Evolutionary conservation across 371 early-diverging fungal genomes (phyloP), one percentile per base, ranked within the genome.

Genomic region (Mortierella sp.): DNA sequence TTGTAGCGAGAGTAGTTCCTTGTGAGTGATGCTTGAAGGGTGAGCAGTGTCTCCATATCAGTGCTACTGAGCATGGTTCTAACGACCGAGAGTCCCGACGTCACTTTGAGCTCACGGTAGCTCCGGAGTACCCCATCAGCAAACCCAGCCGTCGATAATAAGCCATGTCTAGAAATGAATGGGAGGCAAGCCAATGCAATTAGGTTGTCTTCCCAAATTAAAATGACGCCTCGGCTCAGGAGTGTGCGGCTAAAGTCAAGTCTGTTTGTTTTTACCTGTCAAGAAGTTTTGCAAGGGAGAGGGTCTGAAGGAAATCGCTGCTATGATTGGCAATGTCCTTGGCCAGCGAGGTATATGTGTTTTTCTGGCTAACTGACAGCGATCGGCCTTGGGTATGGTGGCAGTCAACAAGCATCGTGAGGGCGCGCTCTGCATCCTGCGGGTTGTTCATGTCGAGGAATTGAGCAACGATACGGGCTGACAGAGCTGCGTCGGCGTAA

Each of bases 241-340:
- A 28, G 14, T 1, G 14, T 13, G 59, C 26, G 6, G 3, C 31
- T 31, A 14, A 31, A 11, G 16, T 31, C 48, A 10, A 13, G 48
- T 59, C 14, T 3, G 11, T 31, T 31, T 26, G 21, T 19, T 26
- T 26, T 73, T 77, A 86, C 86, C 82, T 78, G 37, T 81, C 82
- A n/a, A 86, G 77, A 0, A 86, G 64, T 57, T 79, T 81, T 8
- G 86, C 81, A 64, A 86, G 82, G 11, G 86, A 86, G 6, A 86
- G 86, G 11, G 86, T 70, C 64, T 82, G 86, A 26, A 73, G 40
- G 73, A 86, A 72, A 50, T 86, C 86, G 64, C 85, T 84, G 79
- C 86, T 86, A 59, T 81, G 75, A 64, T 81, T 77, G 2, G 81
- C 81, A 72, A 86, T 86, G 31, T 86, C 86, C 59, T 79, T 79